Evolutionary conservation across 1,284 basidiomycete species (phyloP).

Genomic region (Exobasidium rhododendri): DNA sequence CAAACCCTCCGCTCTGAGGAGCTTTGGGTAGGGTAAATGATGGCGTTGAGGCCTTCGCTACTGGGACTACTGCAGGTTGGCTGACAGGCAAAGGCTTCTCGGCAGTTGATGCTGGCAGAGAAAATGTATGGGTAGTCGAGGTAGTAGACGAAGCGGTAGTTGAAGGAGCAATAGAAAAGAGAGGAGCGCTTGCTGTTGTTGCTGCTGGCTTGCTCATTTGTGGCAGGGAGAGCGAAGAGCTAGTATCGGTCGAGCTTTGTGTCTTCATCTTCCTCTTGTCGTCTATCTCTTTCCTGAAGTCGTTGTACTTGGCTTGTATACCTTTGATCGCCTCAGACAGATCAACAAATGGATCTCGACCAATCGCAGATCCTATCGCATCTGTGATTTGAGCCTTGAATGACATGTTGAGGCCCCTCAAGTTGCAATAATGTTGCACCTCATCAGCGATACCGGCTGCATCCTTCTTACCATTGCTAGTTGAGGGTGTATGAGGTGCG

Average conservation of each 20-base stretch:
- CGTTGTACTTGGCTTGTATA: conserved; percentile 6
- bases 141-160: no score
- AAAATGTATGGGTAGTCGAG: no score
- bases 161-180: not conserved
- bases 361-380: not conserved
- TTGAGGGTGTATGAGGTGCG: no score
- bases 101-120: not conserved
- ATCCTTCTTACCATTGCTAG: not conserved
- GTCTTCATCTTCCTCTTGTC: not conserved
- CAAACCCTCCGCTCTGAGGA: not conserved
- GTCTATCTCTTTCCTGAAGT: not conserved
- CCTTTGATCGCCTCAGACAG: not conserved
- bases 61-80: not conserved
- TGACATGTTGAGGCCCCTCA: conserved; percentile 6
- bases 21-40: conserved; percentile 6
- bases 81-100: not conserved
- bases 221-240: not conserved
- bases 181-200: not conserved
- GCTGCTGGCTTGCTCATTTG: not conserved
- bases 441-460: not conserved
- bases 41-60: not conserved
- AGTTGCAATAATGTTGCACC: conserved; percentile 2
- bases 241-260: not conserved
- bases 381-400: not conserved
- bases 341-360: conserved; percentile 8